Evolutionary conservation across 2,329 filamentous ascomycete species (phyloP), one percentile per base, ranked within the genome.

Genomic region (Xylariaceae sp.): DNA sequence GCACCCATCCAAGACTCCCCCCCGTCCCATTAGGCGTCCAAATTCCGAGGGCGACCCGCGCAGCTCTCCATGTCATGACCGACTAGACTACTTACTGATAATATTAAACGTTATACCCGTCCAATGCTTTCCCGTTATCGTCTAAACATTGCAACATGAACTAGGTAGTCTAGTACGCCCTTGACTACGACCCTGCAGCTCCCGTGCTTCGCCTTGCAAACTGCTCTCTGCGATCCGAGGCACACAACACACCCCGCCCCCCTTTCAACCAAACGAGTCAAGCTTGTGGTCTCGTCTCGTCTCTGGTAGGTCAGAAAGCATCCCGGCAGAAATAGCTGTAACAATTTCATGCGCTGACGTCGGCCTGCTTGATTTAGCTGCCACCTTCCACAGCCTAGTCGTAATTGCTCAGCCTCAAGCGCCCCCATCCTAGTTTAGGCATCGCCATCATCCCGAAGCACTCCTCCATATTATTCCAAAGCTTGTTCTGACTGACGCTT

Each of bases 291-390:
- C n/a, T 36, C 33, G 33, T 46, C 28, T 58, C 58, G 58, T 53
- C 47, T 55, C 39, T 56, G 60, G 65, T 66, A 67, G 64, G 65
- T 48, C 50, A 56, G 37, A 49, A 53, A n/a, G n/a, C n/a, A n/a
- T n/a, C 24, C 39, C 37, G 29, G 41, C 40, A 62, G 53, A 50
- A 53, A 61, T 54, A 56, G 59, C 62, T 54, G 63, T 64, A 64
- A 65, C 60, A 62, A 54, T 59, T 73, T 75, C 70, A 76, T 77
- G 76, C 78, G 76, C 78, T 81, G 79, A 81, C 79, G 78, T 81
- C 76, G 77, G 74, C 74, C 70, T 75, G 67, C 73, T 66, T 55
- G 40, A 36, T 74, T 76, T 7, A 75, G 73, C 71, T 74, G 69
- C 71, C 65, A 71, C 69, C 69, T 70, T 68, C 68, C 65, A 71